These are phyloP conservation scores for Penicillium hordei DNA, from an alignment of 2,329 filamentous ascomycete species.

Conservation along the genomic window DNA sequence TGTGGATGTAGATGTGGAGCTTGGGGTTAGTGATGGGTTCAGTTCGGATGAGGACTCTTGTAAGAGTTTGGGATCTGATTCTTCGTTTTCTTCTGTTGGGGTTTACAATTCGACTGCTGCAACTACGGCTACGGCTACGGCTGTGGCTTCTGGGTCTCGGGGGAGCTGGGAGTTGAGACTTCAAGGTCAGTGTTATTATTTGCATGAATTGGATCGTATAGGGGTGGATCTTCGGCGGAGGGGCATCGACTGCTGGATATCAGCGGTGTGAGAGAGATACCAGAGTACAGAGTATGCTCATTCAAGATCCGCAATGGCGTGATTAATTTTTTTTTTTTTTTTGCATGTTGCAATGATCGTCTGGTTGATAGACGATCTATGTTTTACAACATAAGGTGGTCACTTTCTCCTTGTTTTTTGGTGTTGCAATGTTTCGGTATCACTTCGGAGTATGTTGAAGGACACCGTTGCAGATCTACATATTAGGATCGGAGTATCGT, in stretches of 20 bases:
- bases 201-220: conserved; percentile 30
- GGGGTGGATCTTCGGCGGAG: conserved; percentile 32
- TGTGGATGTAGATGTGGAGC: background rate
- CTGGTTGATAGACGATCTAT: background rate
- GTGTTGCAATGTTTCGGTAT: background rate
- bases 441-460: background rate
- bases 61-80: background rate
- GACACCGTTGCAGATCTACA: conserved; percentile 8
- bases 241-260: conserved; percentile 36
- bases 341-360: background rate
- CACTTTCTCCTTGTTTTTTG: background rate
- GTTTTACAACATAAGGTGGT: background rate
- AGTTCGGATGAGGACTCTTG: conserved; percentile 15
- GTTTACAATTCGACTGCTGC: background rate
- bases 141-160: too few species aligned
- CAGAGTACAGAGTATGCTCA: background rate
- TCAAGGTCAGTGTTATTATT: conserved; percentile 37
- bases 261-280: conserved; percentile 13
- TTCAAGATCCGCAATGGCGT: conserved; percentile 3
- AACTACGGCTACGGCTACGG: too few species aligned
- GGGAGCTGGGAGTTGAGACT: conserved; percentile 33
- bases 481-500: conserved; percentile 2
- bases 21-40: background rate
- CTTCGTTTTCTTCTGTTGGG: background rate
- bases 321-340: background rate